Conservation (phyloP, 306 rosid species). For the Amphicarpaea edgeworthii region DNA sequence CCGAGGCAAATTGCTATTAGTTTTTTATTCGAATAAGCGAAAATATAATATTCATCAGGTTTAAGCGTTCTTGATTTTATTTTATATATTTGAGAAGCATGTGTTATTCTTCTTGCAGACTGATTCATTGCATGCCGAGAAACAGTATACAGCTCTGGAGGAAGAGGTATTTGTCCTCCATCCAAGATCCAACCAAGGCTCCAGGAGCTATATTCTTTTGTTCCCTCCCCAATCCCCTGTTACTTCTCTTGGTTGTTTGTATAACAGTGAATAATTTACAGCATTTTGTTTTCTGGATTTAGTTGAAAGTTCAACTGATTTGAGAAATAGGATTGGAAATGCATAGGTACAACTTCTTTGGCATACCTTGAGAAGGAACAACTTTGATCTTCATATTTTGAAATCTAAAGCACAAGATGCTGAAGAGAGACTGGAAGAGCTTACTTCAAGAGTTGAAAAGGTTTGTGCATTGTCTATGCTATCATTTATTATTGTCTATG, state of each 20-base stretch:
- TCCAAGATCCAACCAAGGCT: not conserved
- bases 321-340: constrained; percentile 61
- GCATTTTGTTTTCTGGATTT: constrained; percentile 25
- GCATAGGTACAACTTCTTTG: constrained; percentile 82
- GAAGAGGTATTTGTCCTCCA: constrained; percentile 65
- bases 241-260: constrained; percentile 18
- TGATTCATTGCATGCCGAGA: constrained; percentile 53
- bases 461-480: constrained; percentile 48
- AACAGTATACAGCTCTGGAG: constrained; percentile 58
- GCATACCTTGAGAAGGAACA: constrained; percentile 74
- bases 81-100: constrained; percentile 13
- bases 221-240: not conserved
- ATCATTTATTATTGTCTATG: not conserved
- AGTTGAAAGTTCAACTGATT: constrained; percentile 55
- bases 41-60: not conserved
- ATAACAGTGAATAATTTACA: not conserved
- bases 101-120: constrained; percentile 48
- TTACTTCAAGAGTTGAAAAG: constrained; percentile 70
- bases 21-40: not conserved
- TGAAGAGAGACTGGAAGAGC: constrained; percentile 58
- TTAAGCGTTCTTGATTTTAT: not conserved
- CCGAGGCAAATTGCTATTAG: not conserved
- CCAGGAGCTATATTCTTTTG: not conserved
- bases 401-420: constrained; percentile 66
- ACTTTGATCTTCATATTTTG: constrained; percentile 78